Percentiles rank a stretch among this genome's conserved stretches.
phyloP scores from a whole-genome alignment of 1,284 basidiomycete genomes.

The Cutaneotrichosporon spelunceum region DNA sequence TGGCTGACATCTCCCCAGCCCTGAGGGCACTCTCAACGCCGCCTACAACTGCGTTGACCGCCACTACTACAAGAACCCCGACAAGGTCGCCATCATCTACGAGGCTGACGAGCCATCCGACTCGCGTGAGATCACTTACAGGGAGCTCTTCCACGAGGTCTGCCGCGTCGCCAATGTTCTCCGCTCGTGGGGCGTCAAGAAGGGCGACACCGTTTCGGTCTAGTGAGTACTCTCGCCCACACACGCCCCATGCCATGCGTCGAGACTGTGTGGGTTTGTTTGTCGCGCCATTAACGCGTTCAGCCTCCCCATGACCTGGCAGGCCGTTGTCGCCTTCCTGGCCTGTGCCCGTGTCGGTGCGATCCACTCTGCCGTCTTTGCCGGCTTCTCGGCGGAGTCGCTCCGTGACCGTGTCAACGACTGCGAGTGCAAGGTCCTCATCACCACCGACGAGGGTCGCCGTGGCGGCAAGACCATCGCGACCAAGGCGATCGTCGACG shows the following conservation, averaged over 20 bases:
- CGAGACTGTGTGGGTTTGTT: not conserved
- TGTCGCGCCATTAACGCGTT: conserved; percentile 14
- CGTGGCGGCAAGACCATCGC: conserved; percentile 94
- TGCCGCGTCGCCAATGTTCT: conserved; percentile 89
- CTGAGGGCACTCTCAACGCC: conserved; percentile 81
- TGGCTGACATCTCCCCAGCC: conserved; percentile 47
- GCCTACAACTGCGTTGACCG: conserved; percentile 98
- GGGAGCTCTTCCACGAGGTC: conserved; percentile 84
- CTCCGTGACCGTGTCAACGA: conserved; percentile 90
- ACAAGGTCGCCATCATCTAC: conserved; percentile 97
- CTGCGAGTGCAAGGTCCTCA: conserved; percentile 82
- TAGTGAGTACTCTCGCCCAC: conserved; percentile 55
- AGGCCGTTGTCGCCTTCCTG: conserved; percentile 91
- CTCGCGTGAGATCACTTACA: conserved; percentile 72
- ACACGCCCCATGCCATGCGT: not conserved
- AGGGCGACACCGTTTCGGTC: conserved; percentile 90
- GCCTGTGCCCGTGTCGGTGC: conserved; percentile 97
- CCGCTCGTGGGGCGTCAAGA: conserved; percentile 84
- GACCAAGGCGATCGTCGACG: conserved; percentile 89
- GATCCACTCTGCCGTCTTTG: conserved; percentile 97
- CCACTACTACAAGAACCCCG: conserved; percentile 72
- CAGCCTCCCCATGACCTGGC: conserved; percentile 60
- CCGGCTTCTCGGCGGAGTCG: conserved; percentile 95
- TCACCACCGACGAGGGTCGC: conserved; percentile 92
- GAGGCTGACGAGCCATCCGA: conserved; percentile 93